A percentile compares a stretch with the other conserved stretches of the same genome.
phyloP scores from a whole-genome alignment of 2,329 filamentous ascomycete species.

The Bipolaris oryzae region DNA sequence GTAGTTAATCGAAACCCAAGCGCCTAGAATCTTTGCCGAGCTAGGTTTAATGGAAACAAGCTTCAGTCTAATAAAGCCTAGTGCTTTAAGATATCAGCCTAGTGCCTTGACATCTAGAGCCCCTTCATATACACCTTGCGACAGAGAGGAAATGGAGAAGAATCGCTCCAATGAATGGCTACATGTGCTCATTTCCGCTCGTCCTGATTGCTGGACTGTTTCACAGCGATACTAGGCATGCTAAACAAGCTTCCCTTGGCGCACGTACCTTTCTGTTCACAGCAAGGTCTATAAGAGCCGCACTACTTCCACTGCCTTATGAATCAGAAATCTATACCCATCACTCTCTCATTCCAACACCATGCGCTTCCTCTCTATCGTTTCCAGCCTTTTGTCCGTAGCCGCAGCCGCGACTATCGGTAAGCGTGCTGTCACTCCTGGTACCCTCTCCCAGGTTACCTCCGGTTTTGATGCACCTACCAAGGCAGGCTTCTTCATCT shows the following conservation, averaged over 20 bases:
- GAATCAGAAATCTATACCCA: not conserved
- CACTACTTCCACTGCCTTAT: not conserved
- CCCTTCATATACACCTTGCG: constrained; percentile 9
- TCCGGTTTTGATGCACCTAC: constrained; percentile 51
- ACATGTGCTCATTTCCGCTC: constrained; percentile 4
- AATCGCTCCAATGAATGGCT: constrained; percentile 10
- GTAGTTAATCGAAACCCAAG: constrained; percentile 7
- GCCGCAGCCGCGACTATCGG: constrained; percentile 30
- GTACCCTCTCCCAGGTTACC: constrained; percentile 48
- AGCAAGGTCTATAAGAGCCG: constrained; percentile 8
- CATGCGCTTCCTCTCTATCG: constrained; percentile 32
- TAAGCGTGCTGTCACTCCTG: constrained; percentile 37
- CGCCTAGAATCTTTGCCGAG: constrained; percentile 5
- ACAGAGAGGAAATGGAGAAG: constrained; percentile 10
- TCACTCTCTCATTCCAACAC: constrained; percentile 3
- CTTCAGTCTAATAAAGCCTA: constrained; percentile 11
- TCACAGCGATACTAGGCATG: constrained; percentile 1
- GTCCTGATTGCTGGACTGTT: constrained; percentile 14
- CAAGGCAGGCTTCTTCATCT: constrained; percentile 60
- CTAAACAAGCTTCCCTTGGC: constrained; percentile 7
- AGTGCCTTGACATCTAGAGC: not conserved
- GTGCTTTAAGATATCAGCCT: not conserved
- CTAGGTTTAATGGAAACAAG: constrained; percentile 16
- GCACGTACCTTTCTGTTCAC: constrained; percentile 4
- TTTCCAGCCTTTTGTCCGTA: constrained; percentile 29